Percentiles rank a stretch among this genome's conserved stretches.
These are phyloP conservation scores for Paxillus involutus DNA, from an alignment of 768 basidiomycete species.

Conservation along the genomic window DNA sequence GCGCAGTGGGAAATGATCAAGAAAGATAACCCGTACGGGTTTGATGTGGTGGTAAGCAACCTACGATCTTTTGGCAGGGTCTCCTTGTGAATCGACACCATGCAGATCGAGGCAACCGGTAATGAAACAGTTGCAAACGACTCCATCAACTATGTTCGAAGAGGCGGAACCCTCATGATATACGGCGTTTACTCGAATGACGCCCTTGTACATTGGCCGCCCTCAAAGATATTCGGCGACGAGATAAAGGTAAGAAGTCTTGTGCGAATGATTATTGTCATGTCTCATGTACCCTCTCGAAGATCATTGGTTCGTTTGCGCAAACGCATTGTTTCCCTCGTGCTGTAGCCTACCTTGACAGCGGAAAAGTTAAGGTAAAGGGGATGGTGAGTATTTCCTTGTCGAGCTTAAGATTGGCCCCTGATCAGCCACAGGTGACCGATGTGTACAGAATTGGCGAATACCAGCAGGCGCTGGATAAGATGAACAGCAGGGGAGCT, in stretches of 20 bases:
- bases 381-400: conserved; percentile 52
- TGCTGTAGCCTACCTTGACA: conserved; percentile 81
- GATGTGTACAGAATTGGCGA: conserved; percentile 64
- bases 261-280: not conserved
- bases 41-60: conserved; percentile 66
- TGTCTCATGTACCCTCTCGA: not conserved
- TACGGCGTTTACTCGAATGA: conserved; percentile 87
- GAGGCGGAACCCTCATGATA: conserved; percentile 78
- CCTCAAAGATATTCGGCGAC: conserved; percentile 70
- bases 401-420: not conserved
- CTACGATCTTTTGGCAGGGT: not conserved
- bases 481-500: conserved; percentile 60
- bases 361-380: conserved; percentile 74
- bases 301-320: conserved; percentile 88
- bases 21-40: conserved; percentile 77
- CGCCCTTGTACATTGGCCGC: conserved; percentile 78
- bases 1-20: conserved; percentile 76
- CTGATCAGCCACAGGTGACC: conserved; percentile 26
- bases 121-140: conserved; percentile 79
- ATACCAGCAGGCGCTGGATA: conserved; percentile 66
- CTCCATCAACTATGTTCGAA: conserved; percentile 79
- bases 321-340: conserved; percentile 87
- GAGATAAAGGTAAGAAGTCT: conserved; percentile 50
- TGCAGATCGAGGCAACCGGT: conserved; percentile 59
- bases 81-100: not conserved